Evolutionary conservation across 2,329 filamentous ascomycete species (phyloP), one percentile per base, ranked within the genome.

Genomic region (Ascosphaera aggregata): DNA sequence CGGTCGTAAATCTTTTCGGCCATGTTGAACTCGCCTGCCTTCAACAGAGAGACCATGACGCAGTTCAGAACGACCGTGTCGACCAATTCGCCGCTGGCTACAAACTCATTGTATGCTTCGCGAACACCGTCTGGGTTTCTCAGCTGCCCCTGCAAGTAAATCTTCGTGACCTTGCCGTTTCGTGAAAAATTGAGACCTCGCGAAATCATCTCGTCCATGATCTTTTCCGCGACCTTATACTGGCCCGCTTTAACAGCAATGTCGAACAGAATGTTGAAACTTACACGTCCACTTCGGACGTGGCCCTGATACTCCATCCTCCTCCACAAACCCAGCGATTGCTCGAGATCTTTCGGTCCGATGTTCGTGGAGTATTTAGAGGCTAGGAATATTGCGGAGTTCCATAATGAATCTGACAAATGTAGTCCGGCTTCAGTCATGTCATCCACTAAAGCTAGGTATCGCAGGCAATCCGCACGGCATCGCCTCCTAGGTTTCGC

Each of bases 201-300:
- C 11, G 54, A 60, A 38, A 67, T 62, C 75, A 95, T 85, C 58
- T 95, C 85, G 41, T 71, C 65, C 48, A 85, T 73, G 9, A 95
- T 70, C 60, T 81, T 80, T 48, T 94, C 80, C 2, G 84, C 85
- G 17, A 95, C 69, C 1, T 65, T 63, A 46, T 79, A 92, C 50
- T 91, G 89, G 31, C 80, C 79, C 0, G 81, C 73, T 54, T 89
- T 91, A 47, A 81, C 71, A 1, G 89, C 82, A 9, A 82, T 69
- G 51, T 94, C 80, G 48, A 93, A 94, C 9, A 98, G 66, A 36
- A 94, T 78, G 51, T 89, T 93, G 57, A 98, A 91, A 0, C 86
- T 92, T n/a, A 84, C 76, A 37, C 72, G 66, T 47, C 78, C 79
- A 27, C 69, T 75, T 46, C 61, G 59, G 11, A 82, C 55, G 1